Evolutionary conservation across 495 filamentous ascomycete species (phyloP).

Genomic region (Xylaria acuta): DNA sequence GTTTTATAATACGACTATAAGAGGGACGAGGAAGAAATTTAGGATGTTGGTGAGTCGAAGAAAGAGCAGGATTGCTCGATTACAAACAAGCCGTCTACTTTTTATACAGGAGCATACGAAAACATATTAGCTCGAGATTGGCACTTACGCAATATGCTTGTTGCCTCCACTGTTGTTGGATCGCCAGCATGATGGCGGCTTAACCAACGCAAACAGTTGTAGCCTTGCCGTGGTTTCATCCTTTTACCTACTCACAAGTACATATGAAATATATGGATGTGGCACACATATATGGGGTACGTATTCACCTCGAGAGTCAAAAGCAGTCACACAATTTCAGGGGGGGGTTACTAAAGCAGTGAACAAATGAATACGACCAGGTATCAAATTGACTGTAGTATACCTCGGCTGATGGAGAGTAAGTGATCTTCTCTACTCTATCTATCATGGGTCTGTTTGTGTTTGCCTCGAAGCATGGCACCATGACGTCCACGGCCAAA

Average conservation of each 20-base stretch:
- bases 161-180: background rate
- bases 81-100: background rate
- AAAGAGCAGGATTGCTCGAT: background rate
- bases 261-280: background rate
- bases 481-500: background rate
- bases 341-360: background rate
- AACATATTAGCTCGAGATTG: background rate
- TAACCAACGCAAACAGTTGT: background rate
- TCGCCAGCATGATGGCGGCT: background rate
- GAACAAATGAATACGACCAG: background rate
- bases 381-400: background rate
- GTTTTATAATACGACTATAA: too few relatives aligned
- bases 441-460: background rate
- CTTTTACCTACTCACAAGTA: background rate
- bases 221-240: background rate
- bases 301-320: background rate
- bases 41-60: background rate
- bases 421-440: constrained; percentile 2
- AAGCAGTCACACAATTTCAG: background rate
- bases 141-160: constrained; percentile 19
- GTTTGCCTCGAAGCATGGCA: constrained; percentile 6
- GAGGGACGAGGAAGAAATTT: background rate
- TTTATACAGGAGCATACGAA: background rate
- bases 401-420: background rate
- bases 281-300: background rate